phyloP scores from a whole-genome alignment of 1,139 yeast genomes.

The Meyerozyma sp. region DNA sequence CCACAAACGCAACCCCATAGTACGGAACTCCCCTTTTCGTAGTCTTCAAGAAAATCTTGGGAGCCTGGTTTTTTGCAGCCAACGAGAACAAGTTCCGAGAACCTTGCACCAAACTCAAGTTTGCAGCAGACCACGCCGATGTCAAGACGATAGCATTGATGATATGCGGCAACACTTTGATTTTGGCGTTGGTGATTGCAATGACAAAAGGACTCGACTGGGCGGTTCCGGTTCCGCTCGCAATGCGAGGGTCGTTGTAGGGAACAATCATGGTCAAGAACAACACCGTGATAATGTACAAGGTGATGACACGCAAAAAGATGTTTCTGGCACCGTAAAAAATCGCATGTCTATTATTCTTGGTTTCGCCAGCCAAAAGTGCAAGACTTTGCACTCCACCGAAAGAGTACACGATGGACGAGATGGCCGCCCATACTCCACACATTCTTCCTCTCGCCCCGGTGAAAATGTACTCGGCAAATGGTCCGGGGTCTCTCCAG shows the following conservation, averaged over 20 bases:
- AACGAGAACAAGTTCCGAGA: conserved; percentile 42
- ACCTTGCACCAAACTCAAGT: conserved; percentile 35
- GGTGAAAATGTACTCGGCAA: conserved; percentile 12
- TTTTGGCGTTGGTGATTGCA: conserved; percentile 47
- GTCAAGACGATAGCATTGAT: conserved; percentile 47
- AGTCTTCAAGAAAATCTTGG: conserved; percentile 35
- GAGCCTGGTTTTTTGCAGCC: conserved; percentile 46
- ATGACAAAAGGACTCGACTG: conserved; percentile 51
- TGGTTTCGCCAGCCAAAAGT: conserved; percentile 43
- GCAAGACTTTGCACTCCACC: conserved; percentile 36
- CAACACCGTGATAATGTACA: conserved; percentile 40
- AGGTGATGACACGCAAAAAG: conserved; percentile 37
- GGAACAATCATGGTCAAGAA: conserved; percentile 45
- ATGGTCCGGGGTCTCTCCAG: conserved; percentile 26
- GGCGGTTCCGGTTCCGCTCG: conserved; percentile 40
- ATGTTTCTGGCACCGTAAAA: conserved; percentile 43
- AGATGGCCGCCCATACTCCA: conserved; percentile 24
- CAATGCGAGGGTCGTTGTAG: conserved; percentile 33
- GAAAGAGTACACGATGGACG: conserved; percentile 21
- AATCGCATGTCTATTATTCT: conserved; percentile 43
- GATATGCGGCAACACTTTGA: conserved; percentile 43
- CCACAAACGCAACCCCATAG: conserved; percentile 24
- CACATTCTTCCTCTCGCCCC: conserved; percentile 21
- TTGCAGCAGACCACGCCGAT: conserved; percentile 51
- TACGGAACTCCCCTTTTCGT: conserved; percentile 42